Evolutionary conservation across 768 basidiomycete genomes (phyloP), one percentile per base, ranked within the genome.

Genomic region (Serendipita vermifera): DNA sequence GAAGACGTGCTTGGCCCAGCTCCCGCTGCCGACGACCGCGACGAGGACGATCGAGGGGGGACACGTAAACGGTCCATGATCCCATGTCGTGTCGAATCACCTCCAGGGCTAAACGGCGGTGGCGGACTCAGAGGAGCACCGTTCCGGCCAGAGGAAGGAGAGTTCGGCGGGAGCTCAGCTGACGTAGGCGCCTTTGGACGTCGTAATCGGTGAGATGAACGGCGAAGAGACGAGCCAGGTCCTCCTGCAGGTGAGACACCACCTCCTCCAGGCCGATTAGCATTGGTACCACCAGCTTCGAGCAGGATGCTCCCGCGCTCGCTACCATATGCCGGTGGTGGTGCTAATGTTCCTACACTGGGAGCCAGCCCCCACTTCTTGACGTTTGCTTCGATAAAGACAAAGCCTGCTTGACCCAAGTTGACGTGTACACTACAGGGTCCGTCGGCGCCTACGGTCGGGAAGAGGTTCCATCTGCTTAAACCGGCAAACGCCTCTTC

Each of bases 321-420:
- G 63, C 87, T 91, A 15, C 96, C 96, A 69, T 98, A 98, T 0
- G 96, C 93, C 3, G 96, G 96, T 27, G 96, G 96, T 14, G 96
- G 96, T 1, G 94, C 94, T 7, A 98, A 77, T 0, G 96, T 98
- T 43, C 96, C 96, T 13, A 93, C 85, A 67, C 92, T 96, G 5
- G 96, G 96, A 32, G 96, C 96, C 31, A 98, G 71, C 15, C 96
- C 96, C 96, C 96, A 99, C 68, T 97, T 98, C 77, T 99, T 99
- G 60, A 99, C 96, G 66, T 99, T 97, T 32, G 96, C 96, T 71
- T 99, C 96, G 64, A 99, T 97, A 63, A 96, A 98, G 35, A 98
- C 96, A 66, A 99, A 99, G 3, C 96, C 96, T 3, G 89, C 85
- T 70, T 98, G 96, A 5, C 96, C 96, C 13, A 99, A 78, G 67